Base-by-base conservation (phyloP, 352 stramenopile genomes). In the Pythium chondricola region DNA sequence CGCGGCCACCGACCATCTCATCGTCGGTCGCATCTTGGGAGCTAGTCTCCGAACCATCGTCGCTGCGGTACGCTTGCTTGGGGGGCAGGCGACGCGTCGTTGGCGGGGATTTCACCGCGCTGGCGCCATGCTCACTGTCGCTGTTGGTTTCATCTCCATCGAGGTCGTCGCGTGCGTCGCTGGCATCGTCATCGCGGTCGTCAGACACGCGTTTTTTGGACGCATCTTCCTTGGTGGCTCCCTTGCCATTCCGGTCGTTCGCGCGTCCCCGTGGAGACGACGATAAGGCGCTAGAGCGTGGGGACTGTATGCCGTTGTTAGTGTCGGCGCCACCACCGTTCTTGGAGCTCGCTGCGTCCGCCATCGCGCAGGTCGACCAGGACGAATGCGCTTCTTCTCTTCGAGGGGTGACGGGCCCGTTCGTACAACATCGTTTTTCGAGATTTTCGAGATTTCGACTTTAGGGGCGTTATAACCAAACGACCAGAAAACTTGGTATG, bases 281-380 rank as follows among this genome's bases (percentile, higher is more conserved):
- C 30, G 58, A 74, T 45, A 78, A 80, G 20, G 25, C 26, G n/a
- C 47, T 37, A 31, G 59, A 50, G n/a, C 37, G 57, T 3, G 61
- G 64, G 2, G 62, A 53, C 31, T 58, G 32, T 41, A 65, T 47
- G 43, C 43, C n/a, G n/a, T n/a, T 50, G 43, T 13, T 50, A 30
- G n/a, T n/a, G 10, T 16, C 17, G 29, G 18, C 21, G 43, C 18
- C 16, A 24, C 22, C 14, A 9, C 24, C 16, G 24, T 22, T 25
- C 41, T 47, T 47, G 41, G 41, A 47, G 18, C 14, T 35, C 41
- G n/a, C n/a, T n/a, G 41, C 41, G 41, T 47, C 41, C 5, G 41
- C 25, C 41, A 47, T 47, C 24, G 24, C 9, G 4, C 17, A n/a
- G n/a, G n/a, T n/a, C n/a, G n/a, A n/a, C n/a, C n/a, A n/a, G n/a